Conservation (phyloP, 1,139 yeast species). For the Debaryomyces singareniensis region DNA sequence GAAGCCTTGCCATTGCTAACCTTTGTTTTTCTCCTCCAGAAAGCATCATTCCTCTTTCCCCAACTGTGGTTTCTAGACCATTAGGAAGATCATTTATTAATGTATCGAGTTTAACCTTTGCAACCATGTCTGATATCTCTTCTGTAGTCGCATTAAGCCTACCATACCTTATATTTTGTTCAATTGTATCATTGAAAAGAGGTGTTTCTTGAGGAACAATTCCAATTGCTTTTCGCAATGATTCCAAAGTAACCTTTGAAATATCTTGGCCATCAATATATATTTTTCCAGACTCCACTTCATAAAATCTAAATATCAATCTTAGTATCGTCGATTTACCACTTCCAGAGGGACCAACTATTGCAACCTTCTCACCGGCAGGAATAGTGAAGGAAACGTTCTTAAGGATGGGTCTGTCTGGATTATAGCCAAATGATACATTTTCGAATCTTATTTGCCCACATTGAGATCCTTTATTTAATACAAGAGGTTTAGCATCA, state of each 20-base stretch:
- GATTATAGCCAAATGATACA: conserved; percentile 88
- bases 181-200: conserved; percentile 81
- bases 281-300: conserved; percentile 71
- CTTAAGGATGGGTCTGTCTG: conserved; percentile 76
- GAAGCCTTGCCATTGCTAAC: conserved; percentile 82
- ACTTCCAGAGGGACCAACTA: conserved; percentile 93
- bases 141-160: conserved; percentile 65
- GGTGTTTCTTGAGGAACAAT: conserved; percentile 99
- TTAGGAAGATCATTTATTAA: conserved; percentile 72
- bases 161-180: conserved; percentile 87
- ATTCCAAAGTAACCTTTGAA: conserved; percentile 64
- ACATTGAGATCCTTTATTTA: conserved; percentile 28
- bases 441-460: conserved; percentile 87
- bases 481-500: conserved; percentile 52
- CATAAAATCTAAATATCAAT: conserved; percentile 84
- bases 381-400: conserved; percentile 84
- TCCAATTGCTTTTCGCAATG: conserved; percentile 70
- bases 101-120: conserved; percentile 60
- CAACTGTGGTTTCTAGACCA: conserved; percentile 84
- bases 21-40: conserved; percentile 98
- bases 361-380: conserved; percentile 84
- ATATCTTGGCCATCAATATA: conserved; percentile 89
- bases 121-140: conserved; percentile 61
- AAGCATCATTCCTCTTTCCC: conserved; percentile 97
- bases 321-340: conserved; percentile 90